Conservation (phyloP, 257 asterid species). For the Plantago ovata region DNA sequence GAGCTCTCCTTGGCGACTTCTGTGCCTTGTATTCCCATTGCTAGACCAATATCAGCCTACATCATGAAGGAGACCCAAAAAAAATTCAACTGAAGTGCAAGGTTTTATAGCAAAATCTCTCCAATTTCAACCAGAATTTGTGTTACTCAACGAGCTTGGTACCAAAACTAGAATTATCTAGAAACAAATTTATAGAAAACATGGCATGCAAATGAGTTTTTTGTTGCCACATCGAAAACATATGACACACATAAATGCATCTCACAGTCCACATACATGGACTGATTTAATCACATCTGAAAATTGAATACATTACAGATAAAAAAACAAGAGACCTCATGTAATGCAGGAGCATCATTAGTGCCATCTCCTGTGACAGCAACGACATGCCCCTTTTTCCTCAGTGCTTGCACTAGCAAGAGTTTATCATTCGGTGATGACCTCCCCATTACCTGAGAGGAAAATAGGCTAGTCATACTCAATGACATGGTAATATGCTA, state of each 20-base stretch:
- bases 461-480: constrained; percentile 14
- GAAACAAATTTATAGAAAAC: not conserved
- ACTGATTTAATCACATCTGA: too few species aligned
- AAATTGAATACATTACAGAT: not conserved
- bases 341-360: constrained; percentile 98
- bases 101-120: too few species aligned
- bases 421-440: constrained; percentile 96
- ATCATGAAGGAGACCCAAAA: constrained; percentile 19
- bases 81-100: constrained; percentile 3
- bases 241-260: not conserved
- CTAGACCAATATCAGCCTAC: constrained; percentile 98
- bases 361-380: constrained; percentile 99
- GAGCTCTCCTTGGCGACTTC: constrained; percentile 99
- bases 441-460: constrained; percentile 90
- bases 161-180: not conserved
- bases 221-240: not conserved
- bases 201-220: not conserved
- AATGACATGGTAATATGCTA: constrained; percentile 4
- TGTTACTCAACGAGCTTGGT: too few species aligned
- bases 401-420: constrained; percentile 90
- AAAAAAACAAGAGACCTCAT: constrained; percentile 59
- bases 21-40: constrained; percentile 98
- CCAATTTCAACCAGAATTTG: too few species aligned
- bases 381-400: constrained; percentile 86
- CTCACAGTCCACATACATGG: too few species aligned